Evolutionary conservation across 345 rosid species (phyloP).

Genomic region (Aquilaria malaccensis): DNA sequence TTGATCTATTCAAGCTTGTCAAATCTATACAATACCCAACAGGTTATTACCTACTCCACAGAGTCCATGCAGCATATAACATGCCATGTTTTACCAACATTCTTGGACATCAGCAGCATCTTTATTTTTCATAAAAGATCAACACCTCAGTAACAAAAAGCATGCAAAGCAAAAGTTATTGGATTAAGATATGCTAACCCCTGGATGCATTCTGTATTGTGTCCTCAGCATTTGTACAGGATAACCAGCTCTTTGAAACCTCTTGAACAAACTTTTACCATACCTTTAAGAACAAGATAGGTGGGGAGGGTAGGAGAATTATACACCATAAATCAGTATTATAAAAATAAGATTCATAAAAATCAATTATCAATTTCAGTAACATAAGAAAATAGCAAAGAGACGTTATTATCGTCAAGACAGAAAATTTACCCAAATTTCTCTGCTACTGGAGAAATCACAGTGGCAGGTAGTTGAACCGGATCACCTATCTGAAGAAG

Average conservation of each 20-base stretch:
- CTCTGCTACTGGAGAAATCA: slow-evolving; percentile 75
- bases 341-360: neutral
- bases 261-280: slow-evolving; percentile 88
- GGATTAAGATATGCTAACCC: slow-evolving; percentile 36
- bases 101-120: neutral
- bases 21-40: slow-evolving; percentile 1
- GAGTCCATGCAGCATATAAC: neutral
- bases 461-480: slow-evolving; percentile 95
- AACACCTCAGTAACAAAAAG: neutral
- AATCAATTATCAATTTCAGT: slow-evolving; percentile 4
- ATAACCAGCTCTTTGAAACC: slow-evolving; percentile 94
- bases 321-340: neutral
- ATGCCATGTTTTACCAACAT: slow-evolving; percentile 1
- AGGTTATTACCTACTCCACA: neutral
- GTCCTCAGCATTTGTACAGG: slow-evolving; percentile 92
- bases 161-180: neutral
- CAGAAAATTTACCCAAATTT: slow-evolving; percentile 51
- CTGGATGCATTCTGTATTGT: slow-evolving; percentile 97
- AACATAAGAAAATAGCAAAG: neutral
- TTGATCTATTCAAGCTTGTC: neutral
- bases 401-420: neutral
- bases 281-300: slow-evolving; percentile 40
- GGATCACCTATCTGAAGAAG: slow-evolving; percentile 84
- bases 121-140: neutral
- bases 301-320: slow-evolving; percentile 4